Evolutionary conservation across 2,329 filamentous ascomycete species (phyloP), one percentile per base, ranked within the genome.

Genomic region (Alternaria gansuensis): DNA sequence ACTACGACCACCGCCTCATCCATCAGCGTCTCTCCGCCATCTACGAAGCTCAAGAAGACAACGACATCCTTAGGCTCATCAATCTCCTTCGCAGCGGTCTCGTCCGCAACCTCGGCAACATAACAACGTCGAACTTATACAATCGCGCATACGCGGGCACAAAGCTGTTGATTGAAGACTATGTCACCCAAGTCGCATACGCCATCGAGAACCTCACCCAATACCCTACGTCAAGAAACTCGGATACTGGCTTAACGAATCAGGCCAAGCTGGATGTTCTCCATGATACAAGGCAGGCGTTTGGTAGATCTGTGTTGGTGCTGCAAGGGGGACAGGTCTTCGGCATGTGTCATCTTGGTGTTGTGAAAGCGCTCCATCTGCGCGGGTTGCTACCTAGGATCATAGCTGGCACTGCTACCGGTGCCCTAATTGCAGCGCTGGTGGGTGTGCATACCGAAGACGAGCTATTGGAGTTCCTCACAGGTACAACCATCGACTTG

Each of bases 271-370:
- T 96, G 54, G 91, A 96, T 77, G 86, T 96, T 56, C 83, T 97
- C 51, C 91, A 95, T 69, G 92, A 96, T 77, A 92, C 92, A 9
- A 85, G 93, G 10, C 92, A 95, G 75, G 91, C 92, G 0, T 96
- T 96, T 78, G 94, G 93, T 9, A 85, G 93, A 64, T 95, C 89
- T 55, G 93, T 91, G 0, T 83, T 97, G 24, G 90, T 97, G 4
- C 79, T 97, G 1, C 93, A 97, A 75, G 93, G 93, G 46, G 93
- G 94, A 13, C 91, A 92, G 40, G 94, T 96, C 57, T 97, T 97
- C 70, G 93, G 93, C 2, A 80, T 97, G 9, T 97, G 92, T 69
- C 94, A 97, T 77, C 77, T 97, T 4, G 93, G 93, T 6, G 92
- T 97, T 5, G 91, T 96, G 37, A 96, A 94, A 74, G 93, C 93